phyloP scores from a whole-genome alignment of 352 stramenopile species.

The Globisporangium parvum region DNA sequence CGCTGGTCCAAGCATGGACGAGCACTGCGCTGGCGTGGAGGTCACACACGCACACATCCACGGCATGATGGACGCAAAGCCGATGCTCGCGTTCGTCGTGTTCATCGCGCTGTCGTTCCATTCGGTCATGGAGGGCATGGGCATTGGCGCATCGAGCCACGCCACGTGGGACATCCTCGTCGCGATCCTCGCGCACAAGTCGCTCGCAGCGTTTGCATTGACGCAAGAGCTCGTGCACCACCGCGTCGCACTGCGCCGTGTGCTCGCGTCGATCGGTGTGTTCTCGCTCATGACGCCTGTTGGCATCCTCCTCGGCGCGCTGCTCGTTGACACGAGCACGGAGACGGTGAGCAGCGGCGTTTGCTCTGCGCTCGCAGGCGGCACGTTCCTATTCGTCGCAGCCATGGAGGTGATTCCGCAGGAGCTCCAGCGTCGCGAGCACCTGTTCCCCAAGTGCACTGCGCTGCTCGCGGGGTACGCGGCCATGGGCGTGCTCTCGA shows the following conservation, averaged over 20 bases:
- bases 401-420: conserved; percentile 81
- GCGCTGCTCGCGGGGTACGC: conserved; percentile 53
- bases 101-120: conserved; percentile 80
- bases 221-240: conserved; percentile 68
- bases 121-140: conserved; percentile 83
- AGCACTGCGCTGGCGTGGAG: conserved; percentile 11
- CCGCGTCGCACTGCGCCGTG: conserved; percentile 26
- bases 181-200: conserved; percentile 81
- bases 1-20: too few species aligned
- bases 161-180: conserved; percentile 73
- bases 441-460: conserved; percentile 43
- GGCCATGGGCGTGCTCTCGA: conserved; percentile 58
- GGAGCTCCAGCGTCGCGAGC: conserved; percentile 53
- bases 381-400: conserved; percentile 78
- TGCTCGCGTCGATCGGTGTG: conserved; percentile 38
- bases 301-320: conserved; percentile 54
- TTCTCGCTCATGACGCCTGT: conserved; percentile 76
- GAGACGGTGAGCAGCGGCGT: conserved; percentile 50
- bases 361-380: conserved; percentile 67
- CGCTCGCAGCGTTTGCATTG: conserved; percentile 68
- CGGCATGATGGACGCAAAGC: conserved; percentile 55
- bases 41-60: conserved; percentile 55
- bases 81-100: conserved; percentile 62
- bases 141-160: conserved; percentile 52
- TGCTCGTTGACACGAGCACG: conserved; percentile 37